A percentile compares a stretch with the other conserved stretches of the same genome.
Evolutionary conservation across 1,284 basidiomycete genomes (phyloP).

Genomic region (Ceratobasidium theobromae): DNA sequence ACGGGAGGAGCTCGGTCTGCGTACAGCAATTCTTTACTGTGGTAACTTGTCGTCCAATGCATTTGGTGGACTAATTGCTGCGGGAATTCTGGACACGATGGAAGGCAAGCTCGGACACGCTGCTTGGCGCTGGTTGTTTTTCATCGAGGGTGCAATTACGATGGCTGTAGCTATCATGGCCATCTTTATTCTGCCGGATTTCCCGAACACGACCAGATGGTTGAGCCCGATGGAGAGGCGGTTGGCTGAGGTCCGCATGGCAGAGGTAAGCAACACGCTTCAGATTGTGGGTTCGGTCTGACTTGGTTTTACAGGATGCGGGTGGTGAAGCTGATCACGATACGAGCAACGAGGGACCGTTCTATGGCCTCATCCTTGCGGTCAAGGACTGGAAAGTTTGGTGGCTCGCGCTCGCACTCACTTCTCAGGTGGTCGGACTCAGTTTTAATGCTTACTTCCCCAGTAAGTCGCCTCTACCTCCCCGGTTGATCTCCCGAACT

Average conservation of each 20-base stretch:
- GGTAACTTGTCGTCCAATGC: conserved; percentile 79
- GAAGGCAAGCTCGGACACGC: conserved; percentile 45
- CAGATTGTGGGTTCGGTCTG: background rate
- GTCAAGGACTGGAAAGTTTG: conserved; percentile 73
- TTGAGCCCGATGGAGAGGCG: conserved; percentile 62
- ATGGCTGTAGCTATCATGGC: conserved; percentile 41
- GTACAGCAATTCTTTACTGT: conserved; percentile 71
- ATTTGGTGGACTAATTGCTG: conserved; percentile 79
- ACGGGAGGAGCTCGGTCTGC: conserved; percentile 62
- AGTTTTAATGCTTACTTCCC: conserved; percentile 55
- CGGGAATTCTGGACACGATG: conserved; percentile 58
- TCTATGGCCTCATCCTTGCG: conserved; percentile 58
- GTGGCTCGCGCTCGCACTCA: conserved; percentile 59
- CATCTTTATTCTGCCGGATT: conserved; percentile 75
- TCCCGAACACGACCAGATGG: conserved; percentile 61
- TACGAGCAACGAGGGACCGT: conserved; percentile 42
- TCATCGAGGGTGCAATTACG: conserved; percentile 40
- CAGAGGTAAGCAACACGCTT: conserved; percentile 49
- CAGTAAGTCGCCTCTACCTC: background rate
- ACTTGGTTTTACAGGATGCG: conserved; percentile 41
- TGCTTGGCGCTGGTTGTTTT: conserved; percentile 48
- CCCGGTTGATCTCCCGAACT: background rate
- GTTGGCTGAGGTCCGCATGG: conserved; percentile 69
- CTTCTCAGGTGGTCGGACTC: conserved; percentile 54
- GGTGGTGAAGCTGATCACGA: conserved; percentile 53